Percentiles rank a stretch among this genome's conserved stretches.
Evolutionary conservation across 345 rosid species (phyloP).

Genomic region (Melaleuca alternifolia): DNA sequence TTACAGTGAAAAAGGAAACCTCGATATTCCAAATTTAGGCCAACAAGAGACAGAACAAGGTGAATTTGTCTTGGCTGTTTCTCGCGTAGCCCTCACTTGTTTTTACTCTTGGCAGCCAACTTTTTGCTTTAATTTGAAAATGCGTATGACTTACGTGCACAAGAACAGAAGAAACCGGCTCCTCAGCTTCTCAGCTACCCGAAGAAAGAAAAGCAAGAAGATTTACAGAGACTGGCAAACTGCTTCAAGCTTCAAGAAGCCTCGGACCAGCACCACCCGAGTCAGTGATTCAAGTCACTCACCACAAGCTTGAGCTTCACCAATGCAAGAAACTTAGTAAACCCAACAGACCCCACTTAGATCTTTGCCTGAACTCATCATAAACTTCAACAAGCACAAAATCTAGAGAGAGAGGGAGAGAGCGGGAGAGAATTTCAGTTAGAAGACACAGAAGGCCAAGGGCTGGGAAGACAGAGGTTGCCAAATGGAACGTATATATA

Average conservation of each 20-base stretch:
- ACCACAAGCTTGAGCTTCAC: not conserved
- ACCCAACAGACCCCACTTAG: not conserved
- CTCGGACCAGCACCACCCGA: not conserved
- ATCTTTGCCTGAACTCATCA: not conserved
- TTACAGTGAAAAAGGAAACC: not conserved
- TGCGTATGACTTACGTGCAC: not conserved
- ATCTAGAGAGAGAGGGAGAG: not conserved
- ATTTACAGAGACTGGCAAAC: not conserved
- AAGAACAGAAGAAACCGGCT: not conserved
- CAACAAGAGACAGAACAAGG: not conserved
- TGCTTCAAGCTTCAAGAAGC: not conserved
- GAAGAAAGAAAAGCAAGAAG: not conserved
- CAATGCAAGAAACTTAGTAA: not conserved
- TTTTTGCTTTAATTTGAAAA: not conserved
- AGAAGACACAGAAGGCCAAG: not conserved
- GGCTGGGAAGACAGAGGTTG: not conserved
- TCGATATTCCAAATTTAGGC: not conserved
- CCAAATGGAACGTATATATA: slow-evolving; percentile 1
- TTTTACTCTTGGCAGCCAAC: not conserved
- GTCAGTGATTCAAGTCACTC: not conserved
- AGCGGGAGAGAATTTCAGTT: not conserved
- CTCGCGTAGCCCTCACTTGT: not conserved
- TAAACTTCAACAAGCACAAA: not conserved
- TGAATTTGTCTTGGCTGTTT: not conserved
- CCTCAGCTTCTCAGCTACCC: not conserved